Evolutionary conservation across 1,284 basidiomycete species (phyloP).

Genomic region (Melampsora americana): DNA sequence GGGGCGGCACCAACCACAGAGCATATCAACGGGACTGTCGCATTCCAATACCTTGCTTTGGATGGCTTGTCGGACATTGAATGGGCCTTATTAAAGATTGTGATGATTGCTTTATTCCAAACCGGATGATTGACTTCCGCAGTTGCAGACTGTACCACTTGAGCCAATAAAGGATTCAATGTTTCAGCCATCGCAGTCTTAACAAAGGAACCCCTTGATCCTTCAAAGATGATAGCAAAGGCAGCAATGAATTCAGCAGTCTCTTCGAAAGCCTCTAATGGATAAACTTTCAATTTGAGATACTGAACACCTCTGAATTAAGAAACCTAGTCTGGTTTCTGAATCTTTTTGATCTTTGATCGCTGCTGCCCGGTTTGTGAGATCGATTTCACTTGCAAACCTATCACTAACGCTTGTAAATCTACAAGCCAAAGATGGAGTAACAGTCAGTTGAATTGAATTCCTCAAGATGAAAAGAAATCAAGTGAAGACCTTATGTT

Average conservation of each 20-base stretch:
- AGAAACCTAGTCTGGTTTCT: constrained; percentile 27
- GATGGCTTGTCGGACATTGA: constrained; percentile 67
- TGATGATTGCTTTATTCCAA: constrained; percentile 86
- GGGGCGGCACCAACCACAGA: constrained; percentile 82
- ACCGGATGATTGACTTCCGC: constrained; percentile 93
- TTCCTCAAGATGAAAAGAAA: not conserved
- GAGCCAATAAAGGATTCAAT: constrained; percentile 62
- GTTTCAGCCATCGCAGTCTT: constrained; percentile 85
- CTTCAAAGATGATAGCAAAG: constrained; percentile 74
- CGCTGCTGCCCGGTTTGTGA: constrained; percentile 17
- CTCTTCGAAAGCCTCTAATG: constrained; percentile 87
- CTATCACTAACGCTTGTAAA: constrained; percentile 44
- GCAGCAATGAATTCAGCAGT: constrained; percentile 85
- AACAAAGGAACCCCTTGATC: constrained; percentile 76
- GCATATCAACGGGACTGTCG: constrained; percentile 80
- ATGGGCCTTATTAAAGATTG: constrained; percentile 75
- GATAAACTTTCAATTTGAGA: constrained; percentile 69
- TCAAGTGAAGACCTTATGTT: constrained; percentile 62
- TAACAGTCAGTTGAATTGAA: not conserved
- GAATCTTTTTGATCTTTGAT: constrained; percentile 41
- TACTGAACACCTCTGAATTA: constrained; percentile 41
- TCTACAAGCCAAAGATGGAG: not conserved
- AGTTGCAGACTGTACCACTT: constrained; percentile 69
- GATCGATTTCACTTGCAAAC: constrained; percentile 42
- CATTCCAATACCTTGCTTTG: constrained; percentile 86